A percentile compares a stretch with the other conserved stretches of the same genome.
These are phyloP conservation scores for Penicillium paxilli DNA, from an alignment of 495 filamentous ascomycete species.

Conservation along the genomic window DNA sequence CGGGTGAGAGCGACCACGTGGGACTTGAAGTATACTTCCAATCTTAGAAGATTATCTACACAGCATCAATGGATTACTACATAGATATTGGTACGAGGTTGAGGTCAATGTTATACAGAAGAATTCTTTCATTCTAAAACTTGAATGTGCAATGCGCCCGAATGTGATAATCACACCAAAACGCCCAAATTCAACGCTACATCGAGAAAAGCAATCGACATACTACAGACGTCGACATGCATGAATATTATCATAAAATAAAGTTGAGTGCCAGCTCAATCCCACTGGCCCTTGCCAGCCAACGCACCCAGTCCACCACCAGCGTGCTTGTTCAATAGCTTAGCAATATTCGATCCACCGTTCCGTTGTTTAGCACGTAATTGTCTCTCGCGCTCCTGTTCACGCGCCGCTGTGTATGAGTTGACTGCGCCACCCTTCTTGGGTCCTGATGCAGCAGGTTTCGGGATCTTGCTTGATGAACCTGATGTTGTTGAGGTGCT, in stretches of 20 bases:
- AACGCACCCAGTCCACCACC: slow-evolving; percentile 32
- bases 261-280: slow-evolving; percentile 19
- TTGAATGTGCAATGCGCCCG: no score
- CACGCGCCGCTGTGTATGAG: slow-evolving; percentile 77
- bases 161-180: no score
- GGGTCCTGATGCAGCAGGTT: slow-evolving; percentile 49
- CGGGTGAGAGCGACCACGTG: no score
- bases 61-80: no score
- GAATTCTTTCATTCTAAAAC: no score
- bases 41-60: no score
- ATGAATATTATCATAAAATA: neutral
- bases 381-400: slow-evolving; percentile 63
- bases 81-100: no score
- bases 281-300: slow-evolving; percentile 39
- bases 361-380: slow-evolving; percentile 51
- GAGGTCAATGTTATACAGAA: no score
- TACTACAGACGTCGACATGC: neutral
- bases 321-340: slow-evolving; percentile 40
- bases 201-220: neutral
- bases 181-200: neutral
- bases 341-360: slow-evolving; percentile 34
- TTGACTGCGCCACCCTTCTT: slow-evolving; percentile 76
- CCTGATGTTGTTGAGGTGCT: slow-evolving; percentile 26
- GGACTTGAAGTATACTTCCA: no score
- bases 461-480: slow-evolving; percentile 37